Evolutionary conservation across 2,329 filamentous ascomycete species (phyloP).

Genomic region (Ophiostoma novo-ulmi): DNA sequence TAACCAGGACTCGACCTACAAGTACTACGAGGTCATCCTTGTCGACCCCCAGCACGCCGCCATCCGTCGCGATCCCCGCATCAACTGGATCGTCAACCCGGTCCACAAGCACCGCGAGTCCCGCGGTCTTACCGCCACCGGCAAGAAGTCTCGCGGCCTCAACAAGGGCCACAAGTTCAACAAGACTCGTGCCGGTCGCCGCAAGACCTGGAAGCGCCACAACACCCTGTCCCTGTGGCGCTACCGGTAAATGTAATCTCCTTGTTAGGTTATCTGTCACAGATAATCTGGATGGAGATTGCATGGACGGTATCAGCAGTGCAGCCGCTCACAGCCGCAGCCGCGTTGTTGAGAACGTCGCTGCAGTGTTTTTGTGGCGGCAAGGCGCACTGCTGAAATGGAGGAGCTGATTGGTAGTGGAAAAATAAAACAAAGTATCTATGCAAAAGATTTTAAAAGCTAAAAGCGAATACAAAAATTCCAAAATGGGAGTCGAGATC

Average conservation of each 20-base stretch:
- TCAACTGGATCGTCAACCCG: constrained; percentile 99
- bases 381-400: constrained; percentile 16
- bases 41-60: constrained; percentile 99
- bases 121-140: constrained; percentile 93
- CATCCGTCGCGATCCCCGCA: constrained; percentile 96
- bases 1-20: constrained; percentile 99
- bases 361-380: constrained; percentile 20
- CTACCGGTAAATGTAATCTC: constrained; percentile 69
- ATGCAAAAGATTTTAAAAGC: not conserved
- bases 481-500: constrained; percentile 14
- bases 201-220: constrained; percentile 99
- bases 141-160: constrained; percentile 99
- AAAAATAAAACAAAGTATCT: constrained; percentile 5
- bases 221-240: constrained; percentile 99
- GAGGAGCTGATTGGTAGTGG: not conserved
- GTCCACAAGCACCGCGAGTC: constrained; percentile 99
- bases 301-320: constrained; percentile 14
- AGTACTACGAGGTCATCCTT: constrained; percentile 99
- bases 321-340: constrained; percentile 21
- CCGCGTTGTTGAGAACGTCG: constrained; percentile 25
- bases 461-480: constrained; percentile 14
- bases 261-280: not conserved
- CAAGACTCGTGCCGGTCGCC: constrained; percentile 93
- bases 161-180: constrained; percentile 99
- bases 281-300: constrained; percentile 3